Base-by-base conservation (phyloP, 352 stramenopile genomes). In the Globisporangium acanthophoron region DNA sequence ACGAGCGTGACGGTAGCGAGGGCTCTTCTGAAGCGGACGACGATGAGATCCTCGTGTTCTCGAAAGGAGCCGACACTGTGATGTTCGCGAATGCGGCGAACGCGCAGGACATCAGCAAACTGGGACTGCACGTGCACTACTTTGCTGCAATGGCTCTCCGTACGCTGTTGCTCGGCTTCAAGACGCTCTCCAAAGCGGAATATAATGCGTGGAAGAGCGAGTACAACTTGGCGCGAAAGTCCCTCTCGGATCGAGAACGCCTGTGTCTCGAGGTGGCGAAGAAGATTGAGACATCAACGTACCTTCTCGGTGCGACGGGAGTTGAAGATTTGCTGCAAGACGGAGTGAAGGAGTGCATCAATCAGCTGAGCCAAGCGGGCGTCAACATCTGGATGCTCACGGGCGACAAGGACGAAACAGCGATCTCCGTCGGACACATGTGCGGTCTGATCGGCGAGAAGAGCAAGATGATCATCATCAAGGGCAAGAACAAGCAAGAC, bases 341-440 rank as follows among this genome's bases (percentile, higher is more conserved):
- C 43, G 94, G 95, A 15, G 97, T 99, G 1, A 84, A 88, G 40
- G 90, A 99, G 56, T 98, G 94, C 35, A 98, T 99, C 66, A 76
- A 95, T 6, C 95, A 96, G 18, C 76, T 99, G 5, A 90, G 76
- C 13, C 88, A 97, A 18, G 97, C 96, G 39, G 96, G 96, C 0
- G 98, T 99, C 44, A 99, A 99, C 62, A 88, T 99, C 24, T 99
- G 97, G 97, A 98, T 99, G 67, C 85, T 99, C 7, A 99, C 97
- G 18, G 97, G 97, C 15, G 97, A 99, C 65, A 99, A 99, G 67
- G 86, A 98, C 50, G 97, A 99, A 69, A 99, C 97, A 3, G 97
- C 97, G 2, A 98, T 99, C 54, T 98, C 99, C 15, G 99, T 99
- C 21, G 97, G 88, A 5, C 96, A 98, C 53, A 97, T 97, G 59